Evolutionary conservation across 2,329 filamentous ascomycete genomes (phyloP), one percentile per base, ranked within the genome.

Genomic region (Aspergillus luchuensis): DNA sequence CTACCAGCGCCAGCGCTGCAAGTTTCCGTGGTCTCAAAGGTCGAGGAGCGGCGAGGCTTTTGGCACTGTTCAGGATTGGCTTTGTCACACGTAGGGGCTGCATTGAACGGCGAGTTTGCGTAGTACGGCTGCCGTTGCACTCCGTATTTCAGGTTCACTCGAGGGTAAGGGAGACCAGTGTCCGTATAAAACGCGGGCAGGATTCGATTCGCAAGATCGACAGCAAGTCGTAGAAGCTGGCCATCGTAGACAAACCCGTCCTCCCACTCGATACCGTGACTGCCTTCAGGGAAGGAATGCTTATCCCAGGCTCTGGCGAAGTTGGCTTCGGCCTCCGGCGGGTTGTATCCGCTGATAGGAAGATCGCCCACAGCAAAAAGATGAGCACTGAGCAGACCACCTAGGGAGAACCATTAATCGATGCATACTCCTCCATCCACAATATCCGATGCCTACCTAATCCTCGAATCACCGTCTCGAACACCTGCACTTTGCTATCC

Each of bases 401-500:
- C 95, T 49, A 36, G 7, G 51, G 17, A 48, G 21, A 36, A 36
- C 33, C 33, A 19, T 19, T 30, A 36, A 63, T 58, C 65, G 65
- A 23, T 8, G 39, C 7, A 45, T 13, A 45, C 7, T 11, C 15
- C 15, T 13, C 50, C 36, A 57, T 4, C 7, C 38, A 30, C 15
- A 8, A 15, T 4, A 45, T 30, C 56, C 25, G 17, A 28, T 33
- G 25, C 74, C 59, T 71, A 78, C 76, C 77, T 57, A 79, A 86
- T 15, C 94, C 95, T 60, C 95, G 86, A 68, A 99, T 99, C 38
- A 97, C 94, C 0, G 94, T 98, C 80, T 99, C 95, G 72, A 99
- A 99, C 41, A 99, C 92, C 78, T 99, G 94, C 2, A 99, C 95
- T 78, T 98, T 99, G 80, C 93, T 97, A 77, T 99, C 94, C 43